Base-by-base conservation (phyloP, 2,329 filamentous ascomycete genomes). In the Phaeomoniella chlamydospora region DNA sequence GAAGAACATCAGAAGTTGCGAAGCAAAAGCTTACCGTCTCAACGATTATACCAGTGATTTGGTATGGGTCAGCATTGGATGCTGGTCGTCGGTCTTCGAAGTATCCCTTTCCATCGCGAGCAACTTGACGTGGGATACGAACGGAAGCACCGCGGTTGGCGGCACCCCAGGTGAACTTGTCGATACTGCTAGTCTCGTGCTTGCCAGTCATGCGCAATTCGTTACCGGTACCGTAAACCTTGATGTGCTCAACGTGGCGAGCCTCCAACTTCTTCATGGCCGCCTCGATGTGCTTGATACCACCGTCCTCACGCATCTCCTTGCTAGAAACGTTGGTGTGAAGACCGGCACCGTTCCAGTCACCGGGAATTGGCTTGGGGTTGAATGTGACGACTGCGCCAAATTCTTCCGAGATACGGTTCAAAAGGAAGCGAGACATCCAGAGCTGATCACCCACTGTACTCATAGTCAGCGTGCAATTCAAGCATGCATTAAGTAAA, bases 331-430 rank as follows among this genome's bases (percentile, higher is more conserved):
- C 90, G 75, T 96, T 92, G 70, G 70, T 79, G 74, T 93, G 86
- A 35, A 94, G 78, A 62, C 85, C 85, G 41, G 85, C 85, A 54
- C 88, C 90, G 70, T 96, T 96, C 88, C 90, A 96, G 69, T 92
- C 80, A 54, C 88, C 88, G 40, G 78, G 76, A 47, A 96, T 87
- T 47, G 88, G 88, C 77, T 98, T 98, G 57, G 90, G 90, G 55
- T 87, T 75, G 59, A 94, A 80, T 29, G 88, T 92, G 45, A 96
- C 87, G 74, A 87, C 87, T 62, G 80, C 87, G 53, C 88, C 90
- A 54, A 94, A 94, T 55, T 96, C 88, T 62, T 98, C 90, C 37
- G 88, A 83, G 41, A 96, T 82, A 47, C 87, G 82, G 72, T 82
- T 74, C 46, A 92, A 80, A 51, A 92, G 70, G 74, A 86, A 92